These are phyloP conservation scores for Leccinum broughii DNA, from an alignment of 768 basidiomycete genomes.

Conservation along the genomic window DNA sequence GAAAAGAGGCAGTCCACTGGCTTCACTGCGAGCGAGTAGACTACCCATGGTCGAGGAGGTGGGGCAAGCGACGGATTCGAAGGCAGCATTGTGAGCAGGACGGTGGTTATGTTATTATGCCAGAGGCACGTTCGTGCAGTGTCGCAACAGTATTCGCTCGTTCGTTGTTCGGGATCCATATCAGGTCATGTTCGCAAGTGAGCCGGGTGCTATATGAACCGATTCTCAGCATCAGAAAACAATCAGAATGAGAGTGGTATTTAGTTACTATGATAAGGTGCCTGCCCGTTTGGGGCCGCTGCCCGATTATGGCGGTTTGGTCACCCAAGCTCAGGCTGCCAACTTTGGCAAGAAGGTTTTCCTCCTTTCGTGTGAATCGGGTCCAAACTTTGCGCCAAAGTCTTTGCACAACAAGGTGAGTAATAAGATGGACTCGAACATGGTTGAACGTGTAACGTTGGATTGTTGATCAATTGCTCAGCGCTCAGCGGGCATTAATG, in stretches of 20 bases:
- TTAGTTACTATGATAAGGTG: neutral
- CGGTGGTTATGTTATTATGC: neutral
- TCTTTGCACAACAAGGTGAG: too few relatives aligned
- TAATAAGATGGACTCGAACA: too few relatives aligned
- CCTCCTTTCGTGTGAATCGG: too few relatives aligned
- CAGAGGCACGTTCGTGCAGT: neutral
- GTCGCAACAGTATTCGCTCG: neutral
- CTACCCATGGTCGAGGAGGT: neutral
- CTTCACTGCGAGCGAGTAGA: neutral
- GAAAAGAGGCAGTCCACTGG: neutral
- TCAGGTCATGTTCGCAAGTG: neutral
- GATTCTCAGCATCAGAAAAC: too few relatives aligned
- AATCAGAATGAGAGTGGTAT: too few relatives aligned
- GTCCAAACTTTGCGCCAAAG: too few relatives aligned
- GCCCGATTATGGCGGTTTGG: too few relatives aligned
- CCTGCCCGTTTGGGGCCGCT: neutral
- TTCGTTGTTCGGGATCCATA: neutral
- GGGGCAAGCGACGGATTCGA: neutral
- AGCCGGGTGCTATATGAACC: neutral
- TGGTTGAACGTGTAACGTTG: too few relatives aligned
- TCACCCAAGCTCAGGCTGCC: too few relatives aligned
- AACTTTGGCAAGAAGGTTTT: too few relatives aligned
- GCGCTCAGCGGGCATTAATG: too few relatives aligned
- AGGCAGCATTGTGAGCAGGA: neutral
- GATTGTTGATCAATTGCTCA: too few relatives aligned